A percentile compares a stretch with the other conserved stretches of the same genome.
Conservation (phyloP, 208 protist species). For the Leishmania amazonensis region DNA sequence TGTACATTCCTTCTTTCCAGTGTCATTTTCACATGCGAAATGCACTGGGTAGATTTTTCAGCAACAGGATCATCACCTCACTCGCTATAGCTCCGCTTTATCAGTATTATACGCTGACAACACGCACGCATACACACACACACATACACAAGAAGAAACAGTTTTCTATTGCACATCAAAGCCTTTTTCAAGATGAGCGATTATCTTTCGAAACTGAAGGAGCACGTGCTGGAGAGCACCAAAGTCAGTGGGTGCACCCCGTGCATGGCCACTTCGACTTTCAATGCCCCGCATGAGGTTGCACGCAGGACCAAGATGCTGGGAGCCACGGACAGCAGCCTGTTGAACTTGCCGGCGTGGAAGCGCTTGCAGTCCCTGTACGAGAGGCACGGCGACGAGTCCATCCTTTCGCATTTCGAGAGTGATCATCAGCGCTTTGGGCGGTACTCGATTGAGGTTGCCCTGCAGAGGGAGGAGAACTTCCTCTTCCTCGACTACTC, state of each 20-base stretch:
- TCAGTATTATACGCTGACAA: not conserved
- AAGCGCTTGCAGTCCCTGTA: slow-evolving; percentile 68
- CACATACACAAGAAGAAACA: not conserved
- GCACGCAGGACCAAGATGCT: slow-evolving; percentile 50
- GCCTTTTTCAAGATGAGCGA: slow-evolving; percentile 38
- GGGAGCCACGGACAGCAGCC: slow-evolving; percentile 37
- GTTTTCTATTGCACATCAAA: not conserved
- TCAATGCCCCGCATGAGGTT: slow-evolving; percentile 66
- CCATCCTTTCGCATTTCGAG: slow-evolving; percentile 74
- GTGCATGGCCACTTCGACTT: slow-evolving; percentile 64
- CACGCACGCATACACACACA: not conserved
- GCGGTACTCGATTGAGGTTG: slow-evolving; percentile 70
- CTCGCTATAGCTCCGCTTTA: not conserved
- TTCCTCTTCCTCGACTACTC: slow-evolving; percentile 96
- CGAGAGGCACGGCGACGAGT: slow-evolving; percentile 60
- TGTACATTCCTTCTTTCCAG: slow-evolving; percentile 1
- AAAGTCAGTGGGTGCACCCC: slow-evolving; percentile 28
- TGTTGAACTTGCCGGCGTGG: slow-evolving; percentile 58
- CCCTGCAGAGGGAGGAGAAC: slow-evolving; percentile 56
- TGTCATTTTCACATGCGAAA: slow-evolving; percentile 1
- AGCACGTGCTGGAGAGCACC: slow-evolving; percentile 46
- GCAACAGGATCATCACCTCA: not conserved
- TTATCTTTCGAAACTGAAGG: slow-evolving; percentile 46
- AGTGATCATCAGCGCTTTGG: slow-evolving; percentile 62
- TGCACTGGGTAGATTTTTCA: not conserved